Percentiles rank a stretch among this genome's conserved stretches.
Conservation (phyloP, 345 rosid species). For the Salix viminalis region DNA sequence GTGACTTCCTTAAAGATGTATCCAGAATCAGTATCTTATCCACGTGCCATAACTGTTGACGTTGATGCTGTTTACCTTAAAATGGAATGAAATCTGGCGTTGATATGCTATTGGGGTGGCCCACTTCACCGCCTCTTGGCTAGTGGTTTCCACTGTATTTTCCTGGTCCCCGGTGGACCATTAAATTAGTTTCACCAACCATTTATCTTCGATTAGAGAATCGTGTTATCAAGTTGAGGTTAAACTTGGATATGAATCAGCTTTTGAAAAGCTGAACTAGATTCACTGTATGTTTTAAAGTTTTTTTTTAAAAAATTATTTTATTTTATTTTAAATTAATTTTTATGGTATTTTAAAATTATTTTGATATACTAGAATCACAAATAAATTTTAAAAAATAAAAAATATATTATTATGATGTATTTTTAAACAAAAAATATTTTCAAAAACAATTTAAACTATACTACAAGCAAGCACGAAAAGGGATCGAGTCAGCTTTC, state of each 20-base stretch:
- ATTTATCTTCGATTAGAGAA: not conserved
- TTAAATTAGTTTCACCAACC: not conserved
- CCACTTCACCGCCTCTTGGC: slow-evolving; percentile 1
- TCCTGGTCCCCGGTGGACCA: slow-evolving; percentile 13
- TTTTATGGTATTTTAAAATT: too few species aligned
- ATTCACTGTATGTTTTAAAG: too few species aligned
- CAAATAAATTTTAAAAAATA: too few species aligned
- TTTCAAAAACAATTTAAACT: too few species aligned
- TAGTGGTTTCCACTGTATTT: not conserved
- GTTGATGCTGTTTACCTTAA: slow-evolving; percentile 38
- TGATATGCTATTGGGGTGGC: not conserved
- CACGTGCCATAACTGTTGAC: slow-evolving; percentile 39
- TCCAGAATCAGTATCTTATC: slow-evolving; percentile 23
- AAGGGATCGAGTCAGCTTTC: not conserved
- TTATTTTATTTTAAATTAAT: too few species aligned
- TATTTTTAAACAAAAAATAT: too few species aligned
- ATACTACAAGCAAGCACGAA: too few species aligned
- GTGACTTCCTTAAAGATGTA: slow-evolving; percentile 39
- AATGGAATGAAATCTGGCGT: slow-evolving; percentile 34
- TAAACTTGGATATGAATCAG: not conserved
- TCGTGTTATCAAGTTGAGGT: not conserved
- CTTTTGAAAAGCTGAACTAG: too few species aligned
- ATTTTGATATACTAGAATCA: too few species aligned
- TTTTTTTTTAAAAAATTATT: too few species aligned
- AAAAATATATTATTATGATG: too few species aligned